Conservation (phyloP, 2,329 filamentous ascomycete genomes). For the Ascomycota sp. region DNA sequence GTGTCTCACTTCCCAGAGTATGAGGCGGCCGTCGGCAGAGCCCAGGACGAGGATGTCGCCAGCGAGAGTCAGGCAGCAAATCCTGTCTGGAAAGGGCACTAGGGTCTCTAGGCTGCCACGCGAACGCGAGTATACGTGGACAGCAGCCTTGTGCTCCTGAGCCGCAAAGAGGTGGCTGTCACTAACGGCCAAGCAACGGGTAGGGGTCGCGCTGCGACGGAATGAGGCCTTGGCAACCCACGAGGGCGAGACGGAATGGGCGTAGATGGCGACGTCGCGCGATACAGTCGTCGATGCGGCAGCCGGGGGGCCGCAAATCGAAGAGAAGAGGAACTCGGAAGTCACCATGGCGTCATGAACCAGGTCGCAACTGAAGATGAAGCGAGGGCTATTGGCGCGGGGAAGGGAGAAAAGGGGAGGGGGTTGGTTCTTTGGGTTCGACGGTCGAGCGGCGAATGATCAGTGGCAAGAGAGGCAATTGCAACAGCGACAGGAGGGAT, state of each 20-base stretch:
- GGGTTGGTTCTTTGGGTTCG: too few species aligned
- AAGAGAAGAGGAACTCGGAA: conserved; percentile 38
- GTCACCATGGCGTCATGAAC: conserved; percentile 22
- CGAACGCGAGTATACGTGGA: conserved; percentile 76
- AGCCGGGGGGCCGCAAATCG: conserved; percentile 35
- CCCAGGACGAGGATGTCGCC: conserved; percentile 59
- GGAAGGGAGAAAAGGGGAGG: not conserved
- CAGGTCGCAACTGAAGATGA: too few species aligned
- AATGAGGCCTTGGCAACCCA: conserved; percentile 56
- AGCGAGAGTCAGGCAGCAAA: conserved; percentile 56
- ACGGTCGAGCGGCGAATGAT: too few species aligned
- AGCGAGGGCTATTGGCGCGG: too few species aligned
- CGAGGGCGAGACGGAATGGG: conserved; percentile 63
- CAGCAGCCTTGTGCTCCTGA: conserved; percentile 74
- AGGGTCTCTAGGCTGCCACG: conserved; percentile 76
- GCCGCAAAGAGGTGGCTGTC: conserved; percentile 75
- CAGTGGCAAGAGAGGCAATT: too few species aligned
- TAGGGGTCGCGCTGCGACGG: conserved; percentile 77
- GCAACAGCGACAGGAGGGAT: too few species aligned
- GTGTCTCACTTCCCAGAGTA: conserved; percentile 69
- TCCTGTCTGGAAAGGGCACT: conserved; percentile 71
- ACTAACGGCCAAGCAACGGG: conserved; percentile 62
- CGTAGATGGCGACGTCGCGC: conserved; percentile 73
- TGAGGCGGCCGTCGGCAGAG: conserved; percentile 65
- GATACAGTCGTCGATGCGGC: conserved; percentile 41